Base-by-base conservation (phyloP, 2,329 filamentous ascomycete species). In the Ceratocystis destructans region DNA sequence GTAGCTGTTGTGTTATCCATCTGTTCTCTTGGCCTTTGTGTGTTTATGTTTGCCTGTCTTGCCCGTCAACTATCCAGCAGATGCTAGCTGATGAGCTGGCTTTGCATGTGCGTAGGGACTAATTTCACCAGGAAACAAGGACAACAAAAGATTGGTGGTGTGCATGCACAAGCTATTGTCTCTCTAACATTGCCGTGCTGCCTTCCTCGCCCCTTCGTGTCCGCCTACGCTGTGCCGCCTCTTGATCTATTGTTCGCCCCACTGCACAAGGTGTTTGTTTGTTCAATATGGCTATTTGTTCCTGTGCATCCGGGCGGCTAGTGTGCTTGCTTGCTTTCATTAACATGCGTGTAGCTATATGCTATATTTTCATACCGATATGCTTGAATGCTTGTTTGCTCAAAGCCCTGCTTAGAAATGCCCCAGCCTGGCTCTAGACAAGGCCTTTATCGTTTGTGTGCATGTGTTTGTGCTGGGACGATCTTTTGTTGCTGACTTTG, bases 301-400 rank as follows among this genome's bases (percentile, higher is more conserved):
- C 53, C 53, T 57, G 25, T 57, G 25, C 53, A 28, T 57, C 53
- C 59, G 59, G 33, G 33, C 59, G 59, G 44, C 44, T 62, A 22
- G 59, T 25, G 59, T 62, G 28, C 25, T 37, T 22, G 44, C 10
- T 37, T 37, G 22, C 22, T 22, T 22, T 12, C 33, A 37, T 37
- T 37, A 37, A 10, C 33, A 37, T 37, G 33, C 33, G 10, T 37
- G 33, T 37, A 37, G 10, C 33, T 37, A 12, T 12, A 37, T 41
- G 44, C n/a, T 62, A 15, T 31, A 15, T 37, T n/a, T 41, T n/a
- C 53, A 22, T 50, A 6, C 46, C 12, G 10, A 22, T 50, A 50
- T 20, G 46, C 46, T 50, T 22, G 22, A n/a, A 7, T 50, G 22
- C 46, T 50, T 50, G 33, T 37, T 37, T 37, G 33, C 33, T 37